A percentile compares a stretch with the other conserved stretches of the same genome.
Evolutionary conservation across 306 rosid genomes (phyloP).

Genomic region (Comarum palustre): DNA sequence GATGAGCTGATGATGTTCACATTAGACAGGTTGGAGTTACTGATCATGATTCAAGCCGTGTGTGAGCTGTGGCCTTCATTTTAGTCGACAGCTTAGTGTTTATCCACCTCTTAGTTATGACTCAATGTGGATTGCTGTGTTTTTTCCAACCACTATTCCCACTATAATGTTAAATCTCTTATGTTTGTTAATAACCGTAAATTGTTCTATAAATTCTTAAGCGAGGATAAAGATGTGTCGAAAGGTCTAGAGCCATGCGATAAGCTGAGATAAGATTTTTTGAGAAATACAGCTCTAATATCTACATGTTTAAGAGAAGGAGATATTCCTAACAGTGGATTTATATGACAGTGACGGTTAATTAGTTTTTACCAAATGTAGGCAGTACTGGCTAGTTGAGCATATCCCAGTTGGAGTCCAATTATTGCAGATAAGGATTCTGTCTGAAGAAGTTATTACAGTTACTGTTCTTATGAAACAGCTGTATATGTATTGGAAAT

Average conservation of each 20-base stretch:
- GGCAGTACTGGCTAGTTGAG: neutral
- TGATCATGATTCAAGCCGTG: conserved; percentile 6
- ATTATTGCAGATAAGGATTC: conserved; percentile 4
- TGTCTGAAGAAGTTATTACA: conserved; percentile 6
- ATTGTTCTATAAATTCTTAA: neutral
- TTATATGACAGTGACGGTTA: neutral
- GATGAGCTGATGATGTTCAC: conserved; percentile 24
- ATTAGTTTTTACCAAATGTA: neutral
- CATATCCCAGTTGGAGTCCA: conserved; percentile 4
- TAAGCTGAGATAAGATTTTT: neutral
- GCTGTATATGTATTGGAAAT: neutral
- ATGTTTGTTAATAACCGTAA: no score
- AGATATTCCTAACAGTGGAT: neutral
- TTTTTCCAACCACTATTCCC: neutral
- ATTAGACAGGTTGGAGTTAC: conserved; percentile 42
- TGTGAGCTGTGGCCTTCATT: neutral
- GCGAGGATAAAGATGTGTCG: no score
- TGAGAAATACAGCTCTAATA: no score
- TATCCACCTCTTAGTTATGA: conserved; percentile 2
- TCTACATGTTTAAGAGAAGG: no score
- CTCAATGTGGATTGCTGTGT: neutral
- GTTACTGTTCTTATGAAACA: conserved; percentile 10
- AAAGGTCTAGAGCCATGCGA: neutral
- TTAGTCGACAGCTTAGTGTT: conserved; percentile 1
- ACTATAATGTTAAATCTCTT: neutral